phyloP scores from a whole-genome alignment of 129 eudicot genomes.

The Arctium lappa region DNA sequence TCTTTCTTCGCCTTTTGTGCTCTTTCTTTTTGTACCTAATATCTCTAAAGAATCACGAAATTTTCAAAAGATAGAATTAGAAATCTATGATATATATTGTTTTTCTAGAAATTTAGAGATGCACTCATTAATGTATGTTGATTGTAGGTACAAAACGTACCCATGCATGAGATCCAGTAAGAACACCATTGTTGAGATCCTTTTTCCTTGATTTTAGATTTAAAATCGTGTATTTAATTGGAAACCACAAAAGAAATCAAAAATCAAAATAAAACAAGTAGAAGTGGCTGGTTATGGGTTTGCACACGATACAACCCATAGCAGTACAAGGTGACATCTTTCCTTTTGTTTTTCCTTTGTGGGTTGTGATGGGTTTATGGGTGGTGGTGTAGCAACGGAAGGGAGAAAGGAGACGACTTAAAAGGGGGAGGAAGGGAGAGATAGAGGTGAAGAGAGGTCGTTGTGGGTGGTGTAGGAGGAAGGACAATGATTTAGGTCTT shows the following conservation, averaged over 20 bases:
- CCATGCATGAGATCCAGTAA: slow-evolving; percentile 53
- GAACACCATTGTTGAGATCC: slow-evolving; percentile 31
- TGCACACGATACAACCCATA: neutral
- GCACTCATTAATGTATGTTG: neutral
- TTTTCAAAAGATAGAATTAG: too few relatives aligned
- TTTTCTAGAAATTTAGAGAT: too few relatives aligned
- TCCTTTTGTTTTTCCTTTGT: neutral
- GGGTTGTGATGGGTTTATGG: neutral
- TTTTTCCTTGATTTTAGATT: neutral
- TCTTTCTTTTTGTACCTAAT: neutral
- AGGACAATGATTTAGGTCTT: neutral
- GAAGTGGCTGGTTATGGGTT: neutral
- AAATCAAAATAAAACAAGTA: neutral
- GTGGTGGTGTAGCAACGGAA: neutral
- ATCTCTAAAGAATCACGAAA: neutral
- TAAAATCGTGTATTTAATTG: too few relatives aligned
- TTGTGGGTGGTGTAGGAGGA: neutral
- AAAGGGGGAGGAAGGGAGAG: neutral
- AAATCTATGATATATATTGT: neutral
- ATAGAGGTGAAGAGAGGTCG: neutral
- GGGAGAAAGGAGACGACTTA: neutral
- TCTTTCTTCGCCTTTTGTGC: neutral
- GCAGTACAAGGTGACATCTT: neutral
- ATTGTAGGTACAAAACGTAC: slow-evolving; percentile 63
- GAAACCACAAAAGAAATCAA: neutral